Conservation (phyloP, 2,329 filamentous ascomycete species). For the Aspergillus ochraceoroseus region DNA sequence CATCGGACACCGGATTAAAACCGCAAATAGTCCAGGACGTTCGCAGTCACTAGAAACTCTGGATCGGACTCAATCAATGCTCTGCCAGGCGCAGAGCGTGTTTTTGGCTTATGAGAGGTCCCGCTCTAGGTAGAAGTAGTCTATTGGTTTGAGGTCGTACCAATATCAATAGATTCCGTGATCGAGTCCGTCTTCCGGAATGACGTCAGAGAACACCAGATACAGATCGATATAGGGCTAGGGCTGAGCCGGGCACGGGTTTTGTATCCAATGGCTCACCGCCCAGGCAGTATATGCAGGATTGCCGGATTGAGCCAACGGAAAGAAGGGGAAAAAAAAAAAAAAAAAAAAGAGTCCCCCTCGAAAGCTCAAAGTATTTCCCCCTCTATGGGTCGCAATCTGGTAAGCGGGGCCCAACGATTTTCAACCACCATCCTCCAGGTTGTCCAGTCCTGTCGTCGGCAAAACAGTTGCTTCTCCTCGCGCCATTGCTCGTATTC, state of each 20-base stretch:
- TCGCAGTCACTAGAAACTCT: constrained; percentile 55
- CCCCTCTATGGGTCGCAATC: constrained; percentile 37
- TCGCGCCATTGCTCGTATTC: constrained; percentile 16
- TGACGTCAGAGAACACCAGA: constrained; percentile 18
- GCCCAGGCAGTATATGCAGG: constrained; percentile 20
- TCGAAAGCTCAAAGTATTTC: constrained; percentile 14
- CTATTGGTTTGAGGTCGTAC: constrained; percentile 68
- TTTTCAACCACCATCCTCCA: constrained; percentile 32
- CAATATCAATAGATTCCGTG: constrained; percentile 62
- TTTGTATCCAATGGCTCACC: constrained; percentile 20
- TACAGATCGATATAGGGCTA: constrained; percentile 13
- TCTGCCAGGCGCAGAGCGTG: constrained; percentile 63
- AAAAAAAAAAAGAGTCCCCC: constrained; percentile 27
- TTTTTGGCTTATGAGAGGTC: constrained; percentile 65
- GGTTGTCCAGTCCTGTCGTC: constrained; percentile 18
- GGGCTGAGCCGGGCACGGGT: constrained; percentile 18
- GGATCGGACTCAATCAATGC: constrained; percentile 61
- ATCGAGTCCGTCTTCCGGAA: no score
- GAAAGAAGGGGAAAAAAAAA: no score
- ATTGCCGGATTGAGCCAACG: constrained; percentile 30
- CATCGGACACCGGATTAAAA: constrained; percentile 60
- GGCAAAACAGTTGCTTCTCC: constrained; percentile 18
- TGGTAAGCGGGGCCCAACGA: constrained; percentile 39
- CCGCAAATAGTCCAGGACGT: constrained; percentile 70
- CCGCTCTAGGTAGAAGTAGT: constrained; percentile 71